Evolutionary conservation across 495 filamentous ascomycete species (phyloP), one percentile per base, ranked within the genome.

Genomic region (Tuber borchii): DNA sequence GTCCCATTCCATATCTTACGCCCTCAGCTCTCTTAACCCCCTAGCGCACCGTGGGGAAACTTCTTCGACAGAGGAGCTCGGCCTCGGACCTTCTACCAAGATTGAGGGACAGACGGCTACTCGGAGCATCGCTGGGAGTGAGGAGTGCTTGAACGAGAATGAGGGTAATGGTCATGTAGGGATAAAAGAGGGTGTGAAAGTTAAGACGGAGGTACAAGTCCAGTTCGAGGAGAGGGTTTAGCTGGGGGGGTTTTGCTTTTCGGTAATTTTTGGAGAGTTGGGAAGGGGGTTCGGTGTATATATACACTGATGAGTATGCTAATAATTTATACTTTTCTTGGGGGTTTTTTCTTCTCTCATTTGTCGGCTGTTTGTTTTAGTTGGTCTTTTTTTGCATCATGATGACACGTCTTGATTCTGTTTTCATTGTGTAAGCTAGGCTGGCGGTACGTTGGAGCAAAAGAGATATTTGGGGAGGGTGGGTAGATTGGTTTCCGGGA

Each of bases 161-260:
- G n/a, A 31, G 31, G 40, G 17, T 20, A 39, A 39, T 34, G 73
- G 73, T 43, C 17, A 56, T 19, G 56, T 12, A 4, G 56, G 56
- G 34, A 39, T 51, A 37, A 44, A 8, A 9, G 40, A 69, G 73
- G 69, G 69, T 56, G 26, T 61, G 14, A 61, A 61, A 31, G 56
- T 61, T 1, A 61, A 12, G 56, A 69, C 73, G 34, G 73, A 75
- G 31, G 73, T 56, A 5, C 39, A 71, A 4, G 31, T 75, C 0
- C 26, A 40, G 20, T 26, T 71, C 0, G 73, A 75, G 43, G 73
- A 71, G 73, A 45, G 68, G 43, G 68, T 75, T 22, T 75, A 48
- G 48, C 22, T 70, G 56, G 12, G 12, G 12, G 10, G n/a, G 12
- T 3, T 16, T 61, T 2, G 10, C 26, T 6, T n/a, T n/a, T 31